Evolutionary conservation across 2,329 filamentous ascomycete genomes (phyloP), one percentile per base, ranked within the genome.

Genomic region (Metarhizium guizhouense): DNA sequence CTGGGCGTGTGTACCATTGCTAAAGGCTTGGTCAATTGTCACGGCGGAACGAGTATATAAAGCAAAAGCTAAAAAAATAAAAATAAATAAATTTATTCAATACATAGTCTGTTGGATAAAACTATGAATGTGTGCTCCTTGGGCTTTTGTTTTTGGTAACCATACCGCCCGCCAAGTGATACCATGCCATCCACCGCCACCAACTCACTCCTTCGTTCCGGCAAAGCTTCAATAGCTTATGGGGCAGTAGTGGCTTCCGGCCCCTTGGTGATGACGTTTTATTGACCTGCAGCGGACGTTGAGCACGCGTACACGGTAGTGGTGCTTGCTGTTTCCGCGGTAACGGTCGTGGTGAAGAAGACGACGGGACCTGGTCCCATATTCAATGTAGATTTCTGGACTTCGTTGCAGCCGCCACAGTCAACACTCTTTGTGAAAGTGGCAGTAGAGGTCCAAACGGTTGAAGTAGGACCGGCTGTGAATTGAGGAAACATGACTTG

Each of bases 381-480:
- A 10, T 42, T 29, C 13, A 63, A 6, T 16, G 53, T 34, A 3
- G 38, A 20, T 1, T 30, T 34, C 18, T 50, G 42, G 30, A 64
- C 43, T 16, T 56, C 45, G 10, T 49, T 54, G 60, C 68, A 70
- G 20, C 38, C 52, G 16, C 58, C 57, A 60, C 68, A 70, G 57
- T 66, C 60, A 30, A 69, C 36, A 29, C 29, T 34, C 2, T 30
- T 20, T 3, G 63, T 65, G 13, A 20, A 7, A 0, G 68, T 69
- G 0, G 52, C 45, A 0, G 68, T 70, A 2, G 53, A 48, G 1
- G 65, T 63, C 56, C 57, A 69, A n/a, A 64, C 20, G 1, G 68
- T 70, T 3, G 10, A 4, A 0, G 59, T 61, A 4, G 65, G 62
- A 2, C 62, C 64, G 4, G 47, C 56, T 32, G 57, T 63, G 47